phyloP scores from a whole-genome alignment of 2,329 filamentous ascomycete genomes.

The Didymella segeticola region DNA sequence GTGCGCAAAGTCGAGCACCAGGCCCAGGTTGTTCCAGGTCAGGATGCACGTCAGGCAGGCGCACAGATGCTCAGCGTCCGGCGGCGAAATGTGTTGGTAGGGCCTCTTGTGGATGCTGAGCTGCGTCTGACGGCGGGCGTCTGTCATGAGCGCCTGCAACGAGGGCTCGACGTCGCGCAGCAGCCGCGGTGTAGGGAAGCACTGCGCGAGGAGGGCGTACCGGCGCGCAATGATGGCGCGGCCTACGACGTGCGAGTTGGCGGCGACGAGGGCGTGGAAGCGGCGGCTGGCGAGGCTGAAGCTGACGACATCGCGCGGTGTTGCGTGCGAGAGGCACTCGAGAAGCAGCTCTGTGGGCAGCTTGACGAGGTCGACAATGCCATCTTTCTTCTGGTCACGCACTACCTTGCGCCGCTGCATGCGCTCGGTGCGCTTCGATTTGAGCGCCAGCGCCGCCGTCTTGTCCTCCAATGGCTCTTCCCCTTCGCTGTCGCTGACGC shows the following conservation, averaged over 20 bases:
- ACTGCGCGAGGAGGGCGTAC: conserved; percentile 59
- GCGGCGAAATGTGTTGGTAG: conserved; percentile 60
- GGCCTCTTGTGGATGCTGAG: conserved; percentile 57
- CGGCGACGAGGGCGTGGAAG: conserved; percentile 54
- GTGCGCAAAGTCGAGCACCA: conserved; percentile 63
- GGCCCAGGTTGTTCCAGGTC: conserved; percentile 63
- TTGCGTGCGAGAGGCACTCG: conserved; percentile 55
- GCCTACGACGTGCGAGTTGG: conserved; percentile 55
- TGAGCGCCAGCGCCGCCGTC: conserved; percentile 57
- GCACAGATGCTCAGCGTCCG: conserved; percentile 59
- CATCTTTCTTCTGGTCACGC: conserved; percentile 39
- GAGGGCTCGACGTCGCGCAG: conserved; percentile 51
- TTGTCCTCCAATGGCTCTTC: conserved; percentile 58
- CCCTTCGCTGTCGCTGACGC: conserved; percentile 36
- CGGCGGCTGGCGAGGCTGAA: conserved; percentile 54
- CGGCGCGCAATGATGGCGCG: conserved; percentile 54
- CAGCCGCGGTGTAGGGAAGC: conserved; percentile 59
- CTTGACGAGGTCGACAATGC: conserved; percentile 50
- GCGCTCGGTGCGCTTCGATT: conserved; percentile 62
- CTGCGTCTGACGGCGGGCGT: conserved; percentile 52
- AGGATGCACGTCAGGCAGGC: conserved; percentile 64
- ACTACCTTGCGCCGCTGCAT: conserved; percentile 51
- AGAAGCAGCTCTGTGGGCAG: conserved; percentile 63
- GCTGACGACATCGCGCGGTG: conserved; percentile 59
- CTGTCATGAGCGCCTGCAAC: conserved; percentile 49